Evolutionary conservation across 2,329 filamentous ascomycete species (phyloP).

Genomic region (Stagonosporopsis rhizophila): DNA sequence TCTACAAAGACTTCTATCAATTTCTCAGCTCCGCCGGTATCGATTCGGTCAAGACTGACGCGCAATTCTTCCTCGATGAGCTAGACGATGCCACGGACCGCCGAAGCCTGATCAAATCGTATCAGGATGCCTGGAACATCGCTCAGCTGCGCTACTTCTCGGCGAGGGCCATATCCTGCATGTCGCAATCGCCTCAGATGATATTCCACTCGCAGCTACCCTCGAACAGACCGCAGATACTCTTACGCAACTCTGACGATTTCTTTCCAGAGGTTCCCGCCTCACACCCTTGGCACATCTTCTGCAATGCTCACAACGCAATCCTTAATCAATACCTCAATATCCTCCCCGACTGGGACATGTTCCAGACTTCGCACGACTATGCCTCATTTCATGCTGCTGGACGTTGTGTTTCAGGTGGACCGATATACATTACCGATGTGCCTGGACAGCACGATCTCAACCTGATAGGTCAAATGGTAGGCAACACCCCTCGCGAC

Average conservation of each 20-base stretch:
- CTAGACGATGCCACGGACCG: constrained; percentile 72
- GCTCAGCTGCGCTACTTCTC: constrained; percentile 80
- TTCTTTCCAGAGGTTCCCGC: constrained; percentile 85
- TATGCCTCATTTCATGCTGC: constrained; percentile 89
- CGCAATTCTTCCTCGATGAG: constrained; percentile 86
- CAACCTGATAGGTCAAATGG: constrained; percentile 79
- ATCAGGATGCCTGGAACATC: constrained; percentile 86
- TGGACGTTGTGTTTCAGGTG: constrained; percentile 86
- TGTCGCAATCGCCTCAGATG: constrained; percentile 87
- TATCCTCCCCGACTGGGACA: constrained; percentile 82
- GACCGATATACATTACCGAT: constrained; percentile 94
- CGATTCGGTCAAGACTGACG: constrained; percentile 91
- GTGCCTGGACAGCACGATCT: constrained; percentile 81
- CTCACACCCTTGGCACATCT: constrained; percentile 94
- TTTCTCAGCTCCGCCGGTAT: constrained; percentile 79
- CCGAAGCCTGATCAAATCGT: constrained; percentile 73
- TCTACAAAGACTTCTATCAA: constrained; percentile 91
- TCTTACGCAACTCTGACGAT: constrained; percentile 87
- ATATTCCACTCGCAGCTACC: constrained; percentile 85
- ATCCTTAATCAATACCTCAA: constrained; percentile 86
- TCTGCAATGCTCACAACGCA: constrained; percentile 89
- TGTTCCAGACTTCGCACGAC: constrained; percentile 72
- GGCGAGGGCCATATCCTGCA: constrained; percentile 84
- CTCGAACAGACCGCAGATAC: constrained; percentile 73
- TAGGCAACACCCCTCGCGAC: constrained; percentile 72